phyloP scores from a whole-genome alignment of 2,329 filamentous ascomycete genomes.

The Stagonosporopsis cucurbitacearum region DNA sequence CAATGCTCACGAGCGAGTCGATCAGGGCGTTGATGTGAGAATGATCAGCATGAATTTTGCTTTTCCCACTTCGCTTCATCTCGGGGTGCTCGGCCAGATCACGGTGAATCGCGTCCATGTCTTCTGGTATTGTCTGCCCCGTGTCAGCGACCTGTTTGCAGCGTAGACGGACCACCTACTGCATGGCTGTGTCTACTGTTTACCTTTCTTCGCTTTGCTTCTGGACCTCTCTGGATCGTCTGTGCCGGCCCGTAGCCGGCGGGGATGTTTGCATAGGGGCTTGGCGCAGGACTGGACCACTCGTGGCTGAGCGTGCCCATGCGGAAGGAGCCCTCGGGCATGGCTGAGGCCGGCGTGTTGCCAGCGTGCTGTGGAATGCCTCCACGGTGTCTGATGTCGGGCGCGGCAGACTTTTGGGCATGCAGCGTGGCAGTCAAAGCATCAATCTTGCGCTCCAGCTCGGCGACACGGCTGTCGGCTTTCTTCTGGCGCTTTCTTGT shows the following conservation, averaged over 20 bases:
- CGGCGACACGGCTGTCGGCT: constrained; percentile 85
- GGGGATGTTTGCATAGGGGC: constrained; percentile 35
- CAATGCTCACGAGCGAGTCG: constrained; percentile 58
- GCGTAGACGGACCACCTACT: constrained; percentile 24
- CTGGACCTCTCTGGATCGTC: constrained; percentile 37
- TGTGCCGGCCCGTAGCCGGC: constrained; percentile 44
- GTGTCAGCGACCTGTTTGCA: constrained; percentile 8
- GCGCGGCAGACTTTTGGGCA: constrained; percentile 52
- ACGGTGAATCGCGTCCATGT: constrained; percentile 48
- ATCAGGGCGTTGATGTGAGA: constrained; percentile 49
- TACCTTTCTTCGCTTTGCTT: constrained; percentile 43
- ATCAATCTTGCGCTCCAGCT: constrained; percentile 93
- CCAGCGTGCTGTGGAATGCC: constrained; percentile 32
- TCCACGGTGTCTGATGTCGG: constrained; percentile 32
- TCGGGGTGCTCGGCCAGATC: constrained; percentile 46
- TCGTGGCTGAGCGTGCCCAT: constrained; percentile 39
- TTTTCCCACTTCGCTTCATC: constrained; percentile 41
- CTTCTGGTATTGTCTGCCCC: constrained; percentile 44
- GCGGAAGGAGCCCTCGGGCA: constrained; percentile 36
- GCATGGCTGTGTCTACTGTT: constrained; percentile 34
- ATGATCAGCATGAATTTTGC: constrained; percentile 42
- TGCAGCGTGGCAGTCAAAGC: constrained; percentile 81
- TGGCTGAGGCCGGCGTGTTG: constrained; percentile 15
- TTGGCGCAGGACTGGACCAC: constrained; percentile 31
- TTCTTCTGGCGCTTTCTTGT: constrained; percentile 86